phyloP scores from a whole-genome alignment of 345 rosid genomes.

The Sisymbrium altissimum region DNA sequence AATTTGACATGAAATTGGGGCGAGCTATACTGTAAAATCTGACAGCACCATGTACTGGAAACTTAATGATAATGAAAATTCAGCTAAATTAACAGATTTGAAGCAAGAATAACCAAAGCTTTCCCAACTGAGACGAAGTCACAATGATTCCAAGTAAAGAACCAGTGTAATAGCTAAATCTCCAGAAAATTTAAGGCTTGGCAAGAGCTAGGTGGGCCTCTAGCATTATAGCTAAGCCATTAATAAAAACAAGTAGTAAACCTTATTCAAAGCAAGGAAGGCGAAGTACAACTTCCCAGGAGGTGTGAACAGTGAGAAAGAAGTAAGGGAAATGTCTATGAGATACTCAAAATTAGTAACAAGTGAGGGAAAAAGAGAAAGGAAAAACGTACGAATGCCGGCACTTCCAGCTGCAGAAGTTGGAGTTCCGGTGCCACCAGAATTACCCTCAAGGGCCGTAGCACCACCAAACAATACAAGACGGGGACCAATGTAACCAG shows the following conservation, averaged over 20 bases:
- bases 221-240: not conserved
- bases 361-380: conserved; percentile 10
- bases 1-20: not conserved
- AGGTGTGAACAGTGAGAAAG: not conserved
- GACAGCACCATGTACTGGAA: not conserved
- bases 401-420: conserved; percentile 87
- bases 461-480: conserved; percentile 92
- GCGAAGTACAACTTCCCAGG: not conserved
- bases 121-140: not conserved
- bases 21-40: not conserved
- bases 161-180: not conserved
- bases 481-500: conserved; percentile 80
- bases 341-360: not conserved
- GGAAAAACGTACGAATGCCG: conserved; percentile 64
- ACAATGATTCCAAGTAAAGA: not conserved
- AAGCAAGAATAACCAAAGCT: not conserved
- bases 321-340: not conserved
- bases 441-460: conserved; percentile 87
- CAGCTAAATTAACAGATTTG: not conserved
- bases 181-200: not conserved
- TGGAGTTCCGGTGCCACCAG: conserved; percentile 76
- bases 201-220: not conserved
- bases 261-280: not conserved
- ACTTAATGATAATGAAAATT: not conserved
- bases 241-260: not conserved